Percentiles rank a stretch among this genome's conserved stretches.
phyloP scores from a whole-genome alignment of 345 rosid genomes.

The Aegle marmelos region DNA sequence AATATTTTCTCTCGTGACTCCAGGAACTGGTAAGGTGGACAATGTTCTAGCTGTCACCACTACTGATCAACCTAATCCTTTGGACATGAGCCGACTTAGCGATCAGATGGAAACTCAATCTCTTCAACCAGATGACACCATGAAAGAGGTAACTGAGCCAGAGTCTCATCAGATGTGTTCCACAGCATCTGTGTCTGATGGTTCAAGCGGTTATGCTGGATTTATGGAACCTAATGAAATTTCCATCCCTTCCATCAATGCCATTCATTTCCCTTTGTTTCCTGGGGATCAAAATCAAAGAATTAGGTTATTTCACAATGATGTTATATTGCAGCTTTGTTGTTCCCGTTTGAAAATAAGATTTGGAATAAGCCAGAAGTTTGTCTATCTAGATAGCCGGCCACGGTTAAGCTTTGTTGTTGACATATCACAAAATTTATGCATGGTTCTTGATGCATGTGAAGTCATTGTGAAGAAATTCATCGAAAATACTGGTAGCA shows the following conservation, averaged over 20 bases:
- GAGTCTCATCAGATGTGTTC: conserved; percentile 26
- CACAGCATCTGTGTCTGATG: conserved; percentile 30
- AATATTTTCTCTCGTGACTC: conserved; percentile 40
- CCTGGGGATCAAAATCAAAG: conserved; percentile 38
- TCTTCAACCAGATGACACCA: conserved; percentile 41
- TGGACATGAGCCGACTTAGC: conserved; percentile 46
- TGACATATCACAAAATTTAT: conserved; percentile 46
- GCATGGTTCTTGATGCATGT: conserved; percentile 60
- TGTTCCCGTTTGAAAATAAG: conserved; percentile 50
- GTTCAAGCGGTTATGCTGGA: conserved; percentile 37
- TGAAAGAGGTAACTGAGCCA: conserved; percentile 46
- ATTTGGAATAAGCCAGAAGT: conserved; percentile 57
- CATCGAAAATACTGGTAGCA: conserved; percentile 43
- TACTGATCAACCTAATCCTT: conserved; percentile 34
- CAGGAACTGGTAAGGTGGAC: conserved; percentile 26
- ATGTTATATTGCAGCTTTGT: conserved; percentile 50
- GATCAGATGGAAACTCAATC: conserved; percentile 35
- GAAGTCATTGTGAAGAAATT: conserved; percentile 42
- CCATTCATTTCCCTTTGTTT: conserved; percentile 41
- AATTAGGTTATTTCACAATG: conserved; percentile 42
- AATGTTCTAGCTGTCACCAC: conserved; percentile 23
- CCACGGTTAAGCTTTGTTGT: conserved; percentile 64
- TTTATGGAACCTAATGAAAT: conserved; percentile 53
- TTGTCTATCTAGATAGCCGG: conserved; percentile 48
- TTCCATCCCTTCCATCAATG: conserved; percentile 45